Conservation (phyloP, 2,329 filamentous ascomycete genomes). For the Ampelomyces quisqualis region DNA sequence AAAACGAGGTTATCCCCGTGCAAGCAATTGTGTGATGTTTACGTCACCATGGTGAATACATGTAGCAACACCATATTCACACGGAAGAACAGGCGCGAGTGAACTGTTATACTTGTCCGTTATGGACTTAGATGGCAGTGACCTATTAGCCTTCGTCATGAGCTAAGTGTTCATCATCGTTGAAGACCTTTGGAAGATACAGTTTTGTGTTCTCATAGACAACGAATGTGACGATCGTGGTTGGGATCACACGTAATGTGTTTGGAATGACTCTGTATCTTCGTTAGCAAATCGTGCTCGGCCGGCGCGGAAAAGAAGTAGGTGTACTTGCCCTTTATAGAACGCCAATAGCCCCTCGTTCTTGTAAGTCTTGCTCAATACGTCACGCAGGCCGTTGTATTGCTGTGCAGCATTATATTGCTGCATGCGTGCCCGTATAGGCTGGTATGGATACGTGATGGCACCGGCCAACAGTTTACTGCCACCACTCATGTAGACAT, state of each 20-base stretch:
- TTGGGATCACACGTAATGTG: conserved; percentile 85
- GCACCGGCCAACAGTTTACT: conserved; percentile 89
- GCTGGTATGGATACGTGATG: conserved; percentile 92
- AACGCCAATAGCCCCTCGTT: conserved; percentile 82
- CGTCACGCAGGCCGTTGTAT: conserved; percentile 73
- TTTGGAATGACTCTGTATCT: conserved; percentile 69
- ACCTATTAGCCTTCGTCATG: conserved; percentile 35
- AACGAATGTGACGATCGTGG: conserved; percentile 93
- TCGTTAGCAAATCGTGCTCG: too few species aligned
- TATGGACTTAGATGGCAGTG: too few species aligned
- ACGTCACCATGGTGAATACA: too few species aligned
- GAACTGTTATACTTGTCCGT: too few species aligned
- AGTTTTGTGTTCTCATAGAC: conserved; percentile 93
- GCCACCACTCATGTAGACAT: conserved; percentile 73
- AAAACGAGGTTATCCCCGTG: too few species aligned
- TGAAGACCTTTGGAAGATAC: conserved; percentile 57
- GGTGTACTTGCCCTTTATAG: conserved; percentile 78
- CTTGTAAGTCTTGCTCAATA: conserved; percentile 70
- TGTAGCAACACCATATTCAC: too few species aligned
- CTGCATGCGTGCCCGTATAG: conserved; percentile 83
- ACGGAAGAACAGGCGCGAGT: too few species aligned
- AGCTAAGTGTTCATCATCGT: conserved; percentile 37
- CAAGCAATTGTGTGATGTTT: too few species aligned
- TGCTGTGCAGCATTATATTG: conserved; percentile 76
- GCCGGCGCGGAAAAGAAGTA: too few species aligned